Evolutionary conservation across 2,329 filamentous ascomycete species (phyloP), one percentile per base, ranked within the genome.

Genomic region (Dissoconium aciculare): DNA sequence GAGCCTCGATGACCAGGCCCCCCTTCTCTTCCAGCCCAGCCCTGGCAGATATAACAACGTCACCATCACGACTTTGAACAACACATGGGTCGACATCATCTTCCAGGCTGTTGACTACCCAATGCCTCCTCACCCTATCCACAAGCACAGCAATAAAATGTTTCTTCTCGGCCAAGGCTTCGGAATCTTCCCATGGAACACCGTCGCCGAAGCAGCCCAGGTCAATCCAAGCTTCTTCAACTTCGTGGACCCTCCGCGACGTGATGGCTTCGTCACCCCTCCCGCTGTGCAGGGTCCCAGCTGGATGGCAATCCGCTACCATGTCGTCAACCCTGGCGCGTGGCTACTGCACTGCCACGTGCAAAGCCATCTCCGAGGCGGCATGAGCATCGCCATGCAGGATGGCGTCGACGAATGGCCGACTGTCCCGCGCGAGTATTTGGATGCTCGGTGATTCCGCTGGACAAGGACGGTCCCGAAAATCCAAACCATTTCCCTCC

Each of bases 61-160:
- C 14, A 32, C 36, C 3, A 27, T 41, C 25, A 33, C 33, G 3
- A 53, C 49, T 2, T 42, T 47, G 27, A 54, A 53, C 29, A 42
- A 45, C 21, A 49, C 49, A 1, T 53, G 50, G 49, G 37, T 55
- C 5, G 51, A 55, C 21, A 38, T 54, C 2, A 38, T 54, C 26
- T 42, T 54, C 36, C 27, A 41, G 10, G 41, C 46, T 4, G 30
- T 13, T 3, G 32, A 30, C 8, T 33, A 31, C 5, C 31, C 34
- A 11, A 30, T 36, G 1, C 41, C 40, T 4, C 56, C 65, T 6
- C 72, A 77, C 35, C 66, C 69, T 0, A 67, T 77, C 30, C 72
- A 77, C 59, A 74, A 74, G 55, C 72, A 77, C 51, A 64, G 65
- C 27, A 69, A 65, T 42, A 72, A 71, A 46, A 69, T 67, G 53